phyloP scores from a whole-genome alignment of 2,329 filamentous ascomycete species.

The Basipetospora chlamydospora region DNA sequence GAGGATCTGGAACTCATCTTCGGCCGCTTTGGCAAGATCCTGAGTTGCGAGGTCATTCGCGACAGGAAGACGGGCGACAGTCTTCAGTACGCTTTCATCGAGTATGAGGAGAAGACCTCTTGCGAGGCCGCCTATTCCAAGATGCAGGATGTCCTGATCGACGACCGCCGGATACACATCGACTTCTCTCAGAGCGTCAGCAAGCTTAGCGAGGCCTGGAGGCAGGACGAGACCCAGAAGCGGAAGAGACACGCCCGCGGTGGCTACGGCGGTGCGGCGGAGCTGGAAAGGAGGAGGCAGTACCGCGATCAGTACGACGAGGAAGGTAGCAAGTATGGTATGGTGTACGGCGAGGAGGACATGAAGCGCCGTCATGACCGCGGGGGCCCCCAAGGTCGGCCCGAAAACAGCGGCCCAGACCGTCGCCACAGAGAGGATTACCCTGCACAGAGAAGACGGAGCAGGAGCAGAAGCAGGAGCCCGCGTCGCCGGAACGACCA shows the following conservation, averaged over 20 bases:
- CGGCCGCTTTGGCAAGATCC: constrained; percentile 84
- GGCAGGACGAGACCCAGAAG: constrained; percentile 72
- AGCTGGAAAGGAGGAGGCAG: constrained; percentile 79
- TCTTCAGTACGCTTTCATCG: constrained; percentile 93
- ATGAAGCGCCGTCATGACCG: constrained; percentile 35
- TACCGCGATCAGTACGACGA: constrained; percentile 56
- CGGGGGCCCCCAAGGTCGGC: constrained; percentile 18
- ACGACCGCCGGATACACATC: constrained; percentile 93
- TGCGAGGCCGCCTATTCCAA: constrained; percentile 97
- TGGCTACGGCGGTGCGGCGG: constrained; percentile 81
- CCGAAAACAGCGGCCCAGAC: not conserved
- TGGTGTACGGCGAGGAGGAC: constrained; percentile 69
- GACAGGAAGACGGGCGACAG: constrained; percentile 91
- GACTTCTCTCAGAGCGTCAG: constrained; percentile 94
- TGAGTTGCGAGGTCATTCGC: constrained; percentile 91
- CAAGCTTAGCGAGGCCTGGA: constrained; percentile 80
- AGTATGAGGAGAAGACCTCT: constrained; percentile 82
- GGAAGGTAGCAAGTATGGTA: constrained; percentile 38
- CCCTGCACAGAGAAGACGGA: constrained; percentile 1
- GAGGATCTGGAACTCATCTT: constrained; percentile 94
- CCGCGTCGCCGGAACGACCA: constrained; percentile 8
- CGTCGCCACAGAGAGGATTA: constrained; percentile 9
- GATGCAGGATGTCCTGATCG: constrained; percentile 95
- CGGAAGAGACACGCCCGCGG: constrained; percentile 46
- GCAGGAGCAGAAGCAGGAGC: constrained; percentile 15